phyloP scores from a whole-genome alignment of 108 stramenopile species.

The Nitzschia palea region DNA sequence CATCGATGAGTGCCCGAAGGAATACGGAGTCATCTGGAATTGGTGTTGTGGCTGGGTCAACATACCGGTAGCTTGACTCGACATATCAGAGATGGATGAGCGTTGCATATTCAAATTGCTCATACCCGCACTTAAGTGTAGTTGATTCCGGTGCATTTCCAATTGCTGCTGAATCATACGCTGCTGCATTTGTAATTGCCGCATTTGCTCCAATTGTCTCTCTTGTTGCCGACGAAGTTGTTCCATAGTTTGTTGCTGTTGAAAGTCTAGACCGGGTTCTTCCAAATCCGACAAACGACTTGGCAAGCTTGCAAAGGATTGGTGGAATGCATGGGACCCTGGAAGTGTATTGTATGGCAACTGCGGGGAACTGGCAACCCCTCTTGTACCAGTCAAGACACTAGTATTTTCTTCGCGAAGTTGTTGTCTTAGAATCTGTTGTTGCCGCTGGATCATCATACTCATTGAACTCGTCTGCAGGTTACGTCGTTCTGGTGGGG shows the following conservation, averaged over 20 bases:
- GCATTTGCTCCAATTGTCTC: conserved; percentile 4
- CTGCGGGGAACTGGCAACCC: too few species aligned
- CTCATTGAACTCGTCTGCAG: not conserved
- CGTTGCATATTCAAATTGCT: not conserved
- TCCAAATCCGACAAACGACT: not conserved
- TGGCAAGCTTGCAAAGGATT: not conserved
- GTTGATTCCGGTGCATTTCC: not conserved
- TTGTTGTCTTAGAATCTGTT: conserved; percentile 12
- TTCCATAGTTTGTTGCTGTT: conserved; percentile 1
- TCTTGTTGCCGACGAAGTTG: conserved; percentile 20
- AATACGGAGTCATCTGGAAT: not conserved
- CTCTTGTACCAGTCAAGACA: too few species aligned
- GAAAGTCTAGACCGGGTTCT: not conserved
- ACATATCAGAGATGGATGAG: not conserved
- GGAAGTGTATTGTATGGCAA: not conserved
- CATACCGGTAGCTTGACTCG: too few species aligned
- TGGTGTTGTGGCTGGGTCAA: not conserved
- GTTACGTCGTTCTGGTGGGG: not conserved
- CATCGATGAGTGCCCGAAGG: not conserved
- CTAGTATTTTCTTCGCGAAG: not conserved
- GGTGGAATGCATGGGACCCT: conserved; percentile 1
- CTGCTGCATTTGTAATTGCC: conserved; percentile 3
- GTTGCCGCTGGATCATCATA: conserved; percentile 3
- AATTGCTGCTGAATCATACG: conserved; percentile 8
- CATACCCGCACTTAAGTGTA: not conserved